Base-by-base conservation (phyloP, 805 yeast species). In the Pichia pseudocactophila region DNA sequence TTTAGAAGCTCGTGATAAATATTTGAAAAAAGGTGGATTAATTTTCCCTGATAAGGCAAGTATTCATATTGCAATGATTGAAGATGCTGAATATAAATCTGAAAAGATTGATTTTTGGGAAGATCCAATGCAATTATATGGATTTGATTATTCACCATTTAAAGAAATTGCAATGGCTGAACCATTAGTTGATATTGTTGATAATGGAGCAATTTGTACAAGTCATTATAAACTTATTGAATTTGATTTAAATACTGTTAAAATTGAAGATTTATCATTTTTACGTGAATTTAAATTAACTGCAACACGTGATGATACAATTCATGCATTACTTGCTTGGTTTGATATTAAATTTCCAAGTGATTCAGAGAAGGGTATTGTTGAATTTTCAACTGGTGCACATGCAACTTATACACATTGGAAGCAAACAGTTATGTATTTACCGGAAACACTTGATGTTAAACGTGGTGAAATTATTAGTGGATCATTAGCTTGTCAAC, bases 381-480 rank as follows among this genome's bases (percentile, higher is more conserved):
- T 90, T 45, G 68, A 67, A 27, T 89, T 92, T 60, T 81, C 92
- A 17, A 94, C 99, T 12, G 97, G 97, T 19, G 96, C 99, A 30
- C 88, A 83, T 65, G 80, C 88, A 37, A 77, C 79, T 53, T 88
- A 89, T 71, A 92, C 98, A 13, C 99, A 92, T 68, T 92, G 99
- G 99, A 94, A 92, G 64, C 98, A 92, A 68, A 84, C 96, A 16
- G 94, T 92, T 1, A 88, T 94, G 66, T 94, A 92, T 64, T 71
- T 90, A 57, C 45, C 50, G 30, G 84, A 86, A 55, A 95, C 85
- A 25, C 64, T 90, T 50, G 84, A 79, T 56, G 66, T 83, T 48
- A 80, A 80, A 57, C 69, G 70, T 52, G 96, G 90, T 44, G 98
- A 92, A 55, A 57, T 61, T 33, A 69, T 94, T 50, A 72, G 73